Evolutionary conservation across 2,329 filamentous ascomycete genomes (phyloP).

Genomic region (Dothideomycetes sp.): DNA sequence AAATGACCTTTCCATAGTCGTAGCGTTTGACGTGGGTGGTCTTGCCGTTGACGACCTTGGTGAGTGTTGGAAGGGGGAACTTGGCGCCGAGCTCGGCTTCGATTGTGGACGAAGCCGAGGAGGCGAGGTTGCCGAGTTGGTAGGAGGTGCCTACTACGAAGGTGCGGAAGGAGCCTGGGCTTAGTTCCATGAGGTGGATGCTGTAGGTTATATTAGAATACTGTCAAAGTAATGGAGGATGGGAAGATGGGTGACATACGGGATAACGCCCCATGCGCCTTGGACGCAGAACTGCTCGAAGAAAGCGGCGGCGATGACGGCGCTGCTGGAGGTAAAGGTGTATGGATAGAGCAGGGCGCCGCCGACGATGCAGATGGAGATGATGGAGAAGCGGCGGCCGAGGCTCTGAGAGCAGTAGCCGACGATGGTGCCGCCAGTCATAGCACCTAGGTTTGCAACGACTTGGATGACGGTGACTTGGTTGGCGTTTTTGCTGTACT

Average conservation of each 20-base stretch:
- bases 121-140: conserved; percentile 26
- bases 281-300: conserved; percentile 28
- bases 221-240: no score
- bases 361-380: conserved; percentile 24
- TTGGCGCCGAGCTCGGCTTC: conserved; percentile 16
- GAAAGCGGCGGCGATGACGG: conserved; percentile 24
- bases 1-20: conserved; percentile 8
- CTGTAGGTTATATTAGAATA: no score
- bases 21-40: no score
- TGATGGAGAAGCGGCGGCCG: conserved; percentile 26
- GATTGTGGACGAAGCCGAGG: conserved; percentile 5
- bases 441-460: conserved; percentile 29
- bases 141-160: conserved; percentile 25
- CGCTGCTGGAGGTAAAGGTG: conserved; percentile 20
- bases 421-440: conserved; percentile 22
- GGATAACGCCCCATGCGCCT: conserved; percentile 27
- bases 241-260: conserved; percentile 45
- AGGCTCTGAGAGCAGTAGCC: conserved; percentile 26
- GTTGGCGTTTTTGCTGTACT: conserved; percentile 38
- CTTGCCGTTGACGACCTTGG: conserved; percentile 6
- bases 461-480: conserved; percentile 31
- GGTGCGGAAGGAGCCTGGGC: conserved; percentile 21
- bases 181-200: conserved; percentile 25
- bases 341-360: conserved; percentile 26
- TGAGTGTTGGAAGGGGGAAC: conserved; percentile 14